These are phyloP conservation scores for Wickerhamiella dianesei DNA, from an alignment of 805 yeast genomes.

Conservation along the genomic window DNA sequence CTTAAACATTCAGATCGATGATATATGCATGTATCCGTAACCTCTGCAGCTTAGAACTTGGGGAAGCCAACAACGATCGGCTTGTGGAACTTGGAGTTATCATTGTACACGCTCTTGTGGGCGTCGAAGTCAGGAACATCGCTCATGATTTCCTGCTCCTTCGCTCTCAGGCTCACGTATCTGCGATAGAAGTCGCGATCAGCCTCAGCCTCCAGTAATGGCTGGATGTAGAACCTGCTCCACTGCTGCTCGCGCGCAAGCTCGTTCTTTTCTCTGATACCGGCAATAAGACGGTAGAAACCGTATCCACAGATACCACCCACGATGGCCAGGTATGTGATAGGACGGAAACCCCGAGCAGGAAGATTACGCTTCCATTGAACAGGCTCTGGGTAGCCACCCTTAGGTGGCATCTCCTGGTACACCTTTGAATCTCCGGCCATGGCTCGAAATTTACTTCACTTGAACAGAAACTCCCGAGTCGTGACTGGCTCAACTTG, in stretches of 20 bases:
- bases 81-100: conserved; percentile 28
- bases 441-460: not conserved
- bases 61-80: conserved; percentile 24
- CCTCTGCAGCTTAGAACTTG: conserved; percentile 16
- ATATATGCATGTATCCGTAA: not conserved
- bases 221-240: conserved; percentile 61
- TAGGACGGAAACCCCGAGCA: conserved; percentile 70
- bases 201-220: conserved; percentile 66
- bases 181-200: conserved; percentile 70
- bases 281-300: conserved; percentile 49
- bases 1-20: too few relatives aligned
- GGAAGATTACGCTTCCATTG: conserved; percentile 87
- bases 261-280: conserved; percentile 62
- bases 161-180: conserved; percentile 45
- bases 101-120: conserved; percentile 34
- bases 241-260: conserved; percentile 61
- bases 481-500: not conserved
- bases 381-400: conserved; percentile 63
- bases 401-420: conserved; percentile 79
- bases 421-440: conserved; percentile 3
- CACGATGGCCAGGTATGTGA: conserved; percentile 52
- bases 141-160: conserved; percentile 58
- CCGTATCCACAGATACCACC: conserved; percentile 57
- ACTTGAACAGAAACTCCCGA: not conserved
- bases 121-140: conserved; percentile 51